Conservation (phyloP, 1,284 basidiomycete genomes). For the Moesziomyces sp. region DNA sequence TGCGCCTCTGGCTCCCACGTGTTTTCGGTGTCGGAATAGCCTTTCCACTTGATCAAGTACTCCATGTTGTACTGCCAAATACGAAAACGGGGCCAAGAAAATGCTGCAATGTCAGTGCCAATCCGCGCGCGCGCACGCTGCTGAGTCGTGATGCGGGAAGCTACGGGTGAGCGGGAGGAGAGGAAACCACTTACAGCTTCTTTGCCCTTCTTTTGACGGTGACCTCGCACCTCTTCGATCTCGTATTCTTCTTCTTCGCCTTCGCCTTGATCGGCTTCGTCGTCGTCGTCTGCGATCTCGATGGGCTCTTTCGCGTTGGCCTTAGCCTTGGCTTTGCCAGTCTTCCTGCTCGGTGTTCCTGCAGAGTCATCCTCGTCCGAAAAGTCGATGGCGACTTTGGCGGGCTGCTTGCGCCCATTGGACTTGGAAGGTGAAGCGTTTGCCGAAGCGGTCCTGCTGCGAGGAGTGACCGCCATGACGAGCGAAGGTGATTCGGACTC, state of each 20-base stretch:
- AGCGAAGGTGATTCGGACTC: background rate
- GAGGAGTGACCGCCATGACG: conserved; percentile 19
- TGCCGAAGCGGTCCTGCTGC: conserved; percentile 24
- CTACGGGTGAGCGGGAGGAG: background rate
- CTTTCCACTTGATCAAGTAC: conserved; percentile 55
- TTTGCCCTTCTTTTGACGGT: conserved; percentile 17
- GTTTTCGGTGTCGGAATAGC: conserved; percentile 36
- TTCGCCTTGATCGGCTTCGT: conserved; percentile 15
- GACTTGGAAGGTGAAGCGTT: conserved; percentile 23
- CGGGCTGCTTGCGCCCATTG: conserved; percentile 13
- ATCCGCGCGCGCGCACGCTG: no score
- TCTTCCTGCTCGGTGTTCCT: background rate
- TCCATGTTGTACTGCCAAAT: conserved; percentile 24
- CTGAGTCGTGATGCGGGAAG: background rate
- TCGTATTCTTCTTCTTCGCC: conserved; percentile 43
- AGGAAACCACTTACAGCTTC: conserved; percentile 17
- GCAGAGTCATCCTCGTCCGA: conserved; percentile 26
- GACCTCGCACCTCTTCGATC: conserved; percentile 36
- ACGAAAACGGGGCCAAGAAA: background rate
- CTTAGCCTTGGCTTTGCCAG: background rate
- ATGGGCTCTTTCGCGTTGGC: conserved; percentile 2
- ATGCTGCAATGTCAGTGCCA: no score
- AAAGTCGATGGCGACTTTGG: conserved; percentile 8
- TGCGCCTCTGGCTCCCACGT: conserved; percentile 54
- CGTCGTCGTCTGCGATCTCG: conserved; percentile 20